Evolutionary conservation across 2,329 filamentous ascomycete genomes (phyloP), one percentile per base, ranked within the genome.

Genomic region (Lachnellula suecica): DNA sequence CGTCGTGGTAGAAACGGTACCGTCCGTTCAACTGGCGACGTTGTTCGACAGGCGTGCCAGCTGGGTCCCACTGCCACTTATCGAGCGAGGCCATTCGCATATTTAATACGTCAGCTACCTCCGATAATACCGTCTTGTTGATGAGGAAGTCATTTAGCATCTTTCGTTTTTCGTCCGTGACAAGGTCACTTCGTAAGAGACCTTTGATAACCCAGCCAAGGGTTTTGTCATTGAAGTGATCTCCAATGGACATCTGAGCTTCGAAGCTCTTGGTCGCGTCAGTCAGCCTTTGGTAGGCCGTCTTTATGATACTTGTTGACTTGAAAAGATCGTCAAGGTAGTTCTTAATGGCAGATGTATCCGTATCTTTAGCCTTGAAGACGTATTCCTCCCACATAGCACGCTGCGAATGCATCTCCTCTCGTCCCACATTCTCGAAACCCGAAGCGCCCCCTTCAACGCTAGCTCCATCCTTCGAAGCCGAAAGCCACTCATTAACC

Each of bases 1-100:
- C 78, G 45, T 83, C 78, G 71, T 82, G 80, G 60, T 75, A 82
- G 23, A 83, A 76, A 2, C 81, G 72, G 61, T 84, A 85, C 53
- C 79, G 78, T 3, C 79, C 78, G 57, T 81, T 82, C 31, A 83
- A 62, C 47, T 81, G 76, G 7, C 77, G 73, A 31, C 79, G 72
- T 70, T 77, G 75, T 42, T 78, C 71, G 2, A 82, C 60, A 1
- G 72, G 68, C 7, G 81, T 70, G 4, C 70, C 73, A 11, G 64
- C 65, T 2, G 66, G 61, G 15, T 70, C 70, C 79, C 79, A 83
- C 15, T 66, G 59, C 79, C 79, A 83, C 31, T 66, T 75, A 15
- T 77, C 71, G 2, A 83, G 62, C 6, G 74, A 70, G 0, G 72
- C 68, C 41, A 82, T 71, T 41, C 79, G 71, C 73, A 83, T 79